phyloP scores from a whole-genome alignment of 441 rosid genomes.

The Erodium moschatum region DNA sequence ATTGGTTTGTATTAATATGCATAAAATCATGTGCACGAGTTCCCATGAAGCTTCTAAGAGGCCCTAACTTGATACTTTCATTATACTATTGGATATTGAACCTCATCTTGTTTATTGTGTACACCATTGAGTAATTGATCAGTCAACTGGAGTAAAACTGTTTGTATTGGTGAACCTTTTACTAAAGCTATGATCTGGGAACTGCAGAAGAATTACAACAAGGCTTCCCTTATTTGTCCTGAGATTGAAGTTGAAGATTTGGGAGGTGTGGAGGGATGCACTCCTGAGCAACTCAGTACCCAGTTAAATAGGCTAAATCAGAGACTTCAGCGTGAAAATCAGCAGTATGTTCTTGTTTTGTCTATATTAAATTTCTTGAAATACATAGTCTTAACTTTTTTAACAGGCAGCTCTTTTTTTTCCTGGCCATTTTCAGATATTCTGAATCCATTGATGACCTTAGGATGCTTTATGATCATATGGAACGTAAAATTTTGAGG shows the following conservation, averaged over 20 bases:
- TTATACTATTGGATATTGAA: conserved; percentile 1
- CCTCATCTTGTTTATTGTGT: neutral
- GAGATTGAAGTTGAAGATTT: conserved; percentile 75
- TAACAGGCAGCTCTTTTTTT: conserved; percentile 13
- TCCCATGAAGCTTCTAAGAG: conserved; percentile 7
- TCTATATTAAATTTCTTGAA: conserved; percentile 16
- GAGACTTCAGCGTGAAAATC: conserved; percentile 71
- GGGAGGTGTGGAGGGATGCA: conserved; percentile 68
- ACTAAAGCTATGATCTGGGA: conserved; percentile 13
- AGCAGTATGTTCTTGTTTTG: conserved; percentile 37
- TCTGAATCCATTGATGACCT: conserved; percentile 90
- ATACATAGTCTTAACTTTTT: neutral
- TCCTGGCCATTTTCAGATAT: conserved; percentile 41
- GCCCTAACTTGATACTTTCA: neutral
- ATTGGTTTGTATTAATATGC: neutral
- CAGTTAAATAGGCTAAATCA: conserved; percentile 52
- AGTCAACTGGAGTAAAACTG: neutral
- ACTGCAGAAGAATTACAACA: conserved; percentile 60
- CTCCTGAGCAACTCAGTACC: conserved; percentile 81
- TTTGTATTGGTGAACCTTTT: conserved; percentile 8
- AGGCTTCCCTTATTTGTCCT: conserved; percentile 95
- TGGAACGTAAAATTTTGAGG: conserved; percentile 53
- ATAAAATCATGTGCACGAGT: neutral
- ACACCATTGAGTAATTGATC: neutral
- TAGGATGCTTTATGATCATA: conserved; percentile 51